Conservation (phyloP, 164 flowering plant genomes). For the Liriodendron chinense region DNA sequence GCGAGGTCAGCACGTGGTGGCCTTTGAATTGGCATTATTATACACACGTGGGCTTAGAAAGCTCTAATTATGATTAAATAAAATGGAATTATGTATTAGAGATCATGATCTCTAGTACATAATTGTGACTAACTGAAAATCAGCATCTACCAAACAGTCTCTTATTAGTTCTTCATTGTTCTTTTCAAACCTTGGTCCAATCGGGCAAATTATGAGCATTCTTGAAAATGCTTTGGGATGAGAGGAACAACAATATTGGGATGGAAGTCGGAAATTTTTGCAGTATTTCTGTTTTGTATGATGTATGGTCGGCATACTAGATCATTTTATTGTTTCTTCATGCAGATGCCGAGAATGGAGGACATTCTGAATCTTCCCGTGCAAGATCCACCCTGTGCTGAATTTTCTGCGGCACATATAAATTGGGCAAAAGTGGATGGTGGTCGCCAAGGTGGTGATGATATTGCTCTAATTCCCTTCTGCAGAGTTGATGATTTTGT, state of each 20-base stretch:
- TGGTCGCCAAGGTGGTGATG: constrained; percentile 62
- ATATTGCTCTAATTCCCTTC: constrained; percentile 54
- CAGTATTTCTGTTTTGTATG: background rate
- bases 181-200: too few relatives aligned
- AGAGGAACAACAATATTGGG: background rate
- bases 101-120: too few relatives aligned
- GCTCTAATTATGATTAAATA: too few relatives aligned
- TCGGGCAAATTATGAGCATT: background rate
- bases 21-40: too few relatives aligned
- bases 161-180: too few relatives aligned
- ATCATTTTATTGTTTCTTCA: background rate
- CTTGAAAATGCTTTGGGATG: background rate
- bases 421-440: constrained; percentile 57
- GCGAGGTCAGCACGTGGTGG: too few relatives aligned
- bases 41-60: too few relatives aligned
- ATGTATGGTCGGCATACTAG: too few relatives aligned
- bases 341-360: constrained; percentile 58
- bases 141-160: too few relatives aligned
- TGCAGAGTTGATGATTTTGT: constrained; percentile 53
- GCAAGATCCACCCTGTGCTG: constrained; percentile 57
- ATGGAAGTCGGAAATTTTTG: background rate
- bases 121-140: too few relatives aligned
- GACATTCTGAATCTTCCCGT: constrained; percentile 58
- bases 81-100: too few relatives aligned
- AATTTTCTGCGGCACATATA: constrained; percentile 47